These are phyloP conservation scores for Geoglossum cookeanum DNA, from an alignment of 2,329 filamentous ascomycete species.

Conservation along the genomic window DNA sequence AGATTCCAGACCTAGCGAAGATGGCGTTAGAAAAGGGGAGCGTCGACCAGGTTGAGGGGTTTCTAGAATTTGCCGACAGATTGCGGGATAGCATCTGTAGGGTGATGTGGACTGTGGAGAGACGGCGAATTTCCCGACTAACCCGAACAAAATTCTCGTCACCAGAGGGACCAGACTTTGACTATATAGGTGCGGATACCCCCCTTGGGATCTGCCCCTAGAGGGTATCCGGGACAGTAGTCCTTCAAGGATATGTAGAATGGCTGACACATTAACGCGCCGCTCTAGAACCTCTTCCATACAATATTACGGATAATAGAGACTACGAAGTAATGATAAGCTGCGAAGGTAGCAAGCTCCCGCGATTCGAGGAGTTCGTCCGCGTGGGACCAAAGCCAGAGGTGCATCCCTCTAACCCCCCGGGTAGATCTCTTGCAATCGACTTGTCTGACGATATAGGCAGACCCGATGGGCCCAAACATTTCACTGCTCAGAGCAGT, in stretches of 20 bases:
- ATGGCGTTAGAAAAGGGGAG: constrained; percentile 5
- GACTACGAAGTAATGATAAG: constrained; percentile 3
- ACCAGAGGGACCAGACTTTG: background rate
- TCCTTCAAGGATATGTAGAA: background rate
- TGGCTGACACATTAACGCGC: background rate
- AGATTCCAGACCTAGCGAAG: constrained; percentile 2
- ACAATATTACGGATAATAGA: constrained; percentile 1
- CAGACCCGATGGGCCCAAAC: constrained; percentile 1
- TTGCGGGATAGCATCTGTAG: constrained; percentile 4
- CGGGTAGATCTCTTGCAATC: background rate
- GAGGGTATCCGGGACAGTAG: background rate
- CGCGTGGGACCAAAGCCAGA: constrained; percentile 4
- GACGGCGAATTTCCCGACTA: constrained; percentile 3
- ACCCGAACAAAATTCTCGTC: background rate
- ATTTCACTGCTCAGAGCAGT: background rate
- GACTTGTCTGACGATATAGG: background rate
- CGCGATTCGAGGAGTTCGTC: constrained; percentile 3
- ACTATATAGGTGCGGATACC: background rate
- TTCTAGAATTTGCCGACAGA: constrained; percentile 1
- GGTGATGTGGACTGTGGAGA: constrained; percentile 4
- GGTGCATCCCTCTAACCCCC: background rate
- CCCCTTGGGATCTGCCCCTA: background rate
- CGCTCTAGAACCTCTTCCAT: background rate
- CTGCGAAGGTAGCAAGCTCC: background rate
- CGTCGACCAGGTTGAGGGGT: constrained; percentile 5